Conservation (phyloP, 2,329 filamentous ascomycete genomes). For the Rutstroemia sp. region DNA sequence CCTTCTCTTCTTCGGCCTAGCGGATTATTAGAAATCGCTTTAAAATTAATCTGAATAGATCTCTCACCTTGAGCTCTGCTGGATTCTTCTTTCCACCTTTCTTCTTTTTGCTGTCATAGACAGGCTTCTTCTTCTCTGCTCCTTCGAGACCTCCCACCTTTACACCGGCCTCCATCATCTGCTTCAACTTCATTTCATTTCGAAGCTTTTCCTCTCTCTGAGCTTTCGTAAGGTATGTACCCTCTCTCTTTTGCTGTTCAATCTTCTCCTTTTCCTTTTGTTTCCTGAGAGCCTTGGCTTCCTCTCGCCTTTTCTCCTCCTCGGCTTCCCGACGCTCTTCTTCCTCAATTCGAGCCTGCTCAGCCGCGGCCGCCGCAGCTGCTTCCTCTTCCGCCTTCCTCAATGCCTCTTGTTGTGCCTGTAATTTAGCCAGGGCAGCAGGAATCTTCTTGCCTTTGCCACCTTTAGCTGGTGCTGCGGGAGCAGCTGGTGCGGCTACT, state of each 20-base stretch:
- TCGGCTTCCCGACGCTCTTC: constrained; percentile 58
- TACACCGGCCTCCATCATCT: constrained; percentile 74
- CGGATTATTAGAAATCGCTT: constrained; percentile 10
- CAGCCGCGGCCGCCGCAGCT: constrained; percentile 50
- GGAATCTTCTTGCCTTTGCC: constrained; percentile 90
- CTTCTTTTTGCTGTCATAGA: constrained; percentile 70
- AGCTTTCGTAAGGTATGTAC: constrained; percentile 79
- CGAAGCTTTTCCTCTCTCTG: constrained; percentile 76
- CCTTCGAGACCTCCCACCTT: constrained; percentile 57
- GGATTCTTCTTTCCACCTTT: constrained; percentile 52
- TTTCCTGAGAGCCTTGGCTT: constrained; percentile 71
- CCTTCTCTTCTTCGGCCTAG: constrained; percentile 69
- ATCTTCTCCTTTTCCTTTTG: constrained; percentile 81
- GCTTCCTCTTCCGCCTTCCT: constrained; percentile 57
- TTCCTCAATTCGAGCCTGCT: constrained; percentile 58
- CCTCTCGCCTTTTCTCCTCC: constrained; percentile 61
- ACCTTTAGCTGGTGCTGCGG: constrained; percentile 38
- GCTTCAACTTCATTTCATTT: constrained; percentile 73
- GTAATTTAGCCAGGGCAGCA: constrained; percentile 61
- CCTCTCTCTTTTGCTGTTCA: constrained; percentile 81
- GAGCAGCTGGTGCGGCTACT: constrained; percentile 34
- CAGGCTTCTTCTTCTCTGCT: constrained; percentile 58
- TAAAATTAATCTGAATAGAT: not conserved
- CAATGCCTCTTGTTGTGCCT: constrained; percentile 79
- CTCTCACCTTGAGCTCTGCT: constrained; percentile 44